A percentile compares a stretch with the other conserved stretches of the same genome.
These are phyloP conservation scores for Leptodermis oblonga DNA, from an alignment of 257 asterid genomes.

Conservation along the genomic window DNA sequence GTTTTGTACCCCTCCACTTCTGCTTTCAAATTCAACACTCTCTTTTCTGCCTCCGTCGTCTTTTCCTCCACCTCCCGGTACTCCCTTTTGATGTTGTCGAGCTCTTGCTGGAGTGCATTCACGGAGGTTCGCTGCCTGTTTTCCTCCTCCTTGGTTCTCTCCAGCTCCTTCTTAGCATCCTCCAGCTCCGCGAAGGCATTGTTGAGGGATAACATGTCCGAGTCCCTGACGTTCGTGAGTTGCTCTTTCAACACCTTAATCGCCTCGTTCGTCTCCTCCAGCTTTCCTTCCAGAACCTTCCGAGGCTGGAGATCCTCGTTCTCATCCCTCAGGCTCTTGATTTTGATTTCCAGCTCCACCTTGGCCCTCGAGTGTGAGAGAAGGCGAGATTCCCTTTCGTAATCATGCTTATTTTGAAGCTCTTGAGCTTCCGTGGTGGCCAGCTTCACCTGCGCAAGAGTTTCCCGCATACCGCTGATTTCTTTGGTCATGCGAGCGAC, in stretches of 20 bases:
- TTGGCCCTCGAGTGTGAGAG: constrained; percentile 28
- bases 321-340: constrained; percentile 38
- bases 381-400: constrained; percentile 45
- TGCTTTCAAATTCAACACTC: constrained; percentile 29
- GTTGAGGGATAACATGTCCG: constrained; percentile 30
- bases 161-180: constrained; percentile 34
- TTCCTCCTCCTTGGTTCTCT: constrained; percentile 37
- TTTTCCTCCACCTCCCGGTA: constrained; percentile 28
- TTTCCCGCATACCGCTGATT: constrained; percentile 30
- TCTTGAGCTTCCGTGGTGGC: constrained; percentile 50
- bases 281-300: constrained; percentile 46
- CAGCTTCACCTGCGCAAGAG: constrained; percentile 39
- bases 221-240: constrained; percentile 36
- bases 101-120: constrained; percentile 29
- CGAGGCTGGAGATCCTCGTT: constrained; percentile 20
- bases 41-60: constrained; percentile 37
- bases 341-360: constrained; percentile 39
- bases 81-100: constrained; percentile 41
- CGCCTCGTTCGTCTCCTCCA: constrained; percentile 50
- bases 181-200: constrained; percentile 37
- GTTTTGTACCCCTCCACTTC: constrained; percentile 41
- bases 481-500: constrained; percentile 44
- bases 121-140: constrained; percentile 24
- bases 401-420: constrained; percentile 33
- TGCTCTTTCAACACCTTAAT: constrained; percentile 54